phyloP scores from a whole-genome alignment of 208 protist genomes.

The Jaenimonas drosophilae region DNA sequence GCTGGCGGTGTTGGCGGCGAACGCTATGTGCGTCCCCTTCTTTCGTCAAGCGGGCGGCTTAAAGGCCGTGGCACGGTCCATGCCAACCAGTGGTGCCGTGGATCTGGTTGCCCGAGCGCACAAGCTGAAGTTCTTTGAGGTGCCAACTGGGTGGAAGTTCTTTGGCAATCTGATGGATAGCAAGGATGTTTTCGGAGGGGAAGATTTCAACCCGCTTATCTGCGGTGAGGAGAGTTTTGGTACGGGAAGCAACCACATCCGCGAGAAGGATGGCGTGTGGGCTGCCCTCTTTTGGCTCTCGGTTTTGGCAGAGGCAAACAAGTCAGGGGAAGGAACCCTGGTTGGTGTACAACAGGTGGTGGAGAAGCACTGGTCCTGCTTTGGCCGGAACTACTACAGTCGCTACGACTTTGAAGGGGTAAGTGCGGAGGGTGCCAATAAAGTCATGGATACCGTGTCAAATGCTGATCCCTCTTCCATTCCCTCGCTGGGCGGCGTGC shows the following conservation, averaged over 20 bases:
- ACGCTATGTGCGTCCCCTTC: slow-evolving; percentile 90
- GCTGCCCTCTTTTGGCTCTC: slow-evolving; percentile 94
- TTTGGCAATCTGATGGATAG: slow-evolving; percentile 99
- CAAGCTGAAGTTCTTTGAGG: slow-evolving; percentile 79
- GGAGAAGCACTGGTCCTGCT: slow-evolving; percentile 90
- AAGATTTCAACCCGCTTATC: slow-evolving; percentile 79
- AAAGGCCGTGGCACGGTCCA: slow-evolving; percentile 90
- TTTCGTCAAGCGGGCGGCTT: slow-evolving; percentile 69
- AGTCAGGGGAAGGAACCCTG: slow-evolving; percentile 19
- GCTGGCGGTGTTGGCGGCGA: slow-evolving; percentile 93
- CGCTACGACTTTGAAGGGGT: slow-evolving; percentile 97
- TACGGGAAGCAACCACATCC: slow-evolving; percentile 94
- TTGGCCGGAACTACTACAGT: slow-evolving; percentile 96
- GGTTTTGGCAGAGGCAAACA: slow-evolving; percentile 80
- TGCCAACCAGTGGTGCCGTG: slow-evolving; percentile 93
- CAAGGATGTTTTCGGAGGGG: slow-evolving; percentile 32
- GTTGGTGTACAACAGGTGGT: slow-evolving; percentile 88
- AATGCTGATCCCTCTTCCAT: slow-evolving; percentile 16
- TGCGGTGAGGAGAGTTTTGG: slow-evolving; percentile 99
- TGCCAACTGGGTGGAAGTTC: slow-evolving; percentile 98
- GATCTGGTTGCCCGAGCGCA: slow-evolving; percentile 82
- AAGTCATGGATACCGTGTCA: slow-evolving; percentile 77
- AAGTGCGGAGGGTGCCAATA: slow-evolving; percentile 56
- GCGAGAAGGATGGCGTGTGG: slow-evolving; percentile 99
- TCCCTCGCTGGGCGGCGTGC: slow-evolving; percentile 20